Base-by-base conservation (phyloP, 1,284 basidiomycete genomes). In the Moesziomyces globuligerus region DNA sequence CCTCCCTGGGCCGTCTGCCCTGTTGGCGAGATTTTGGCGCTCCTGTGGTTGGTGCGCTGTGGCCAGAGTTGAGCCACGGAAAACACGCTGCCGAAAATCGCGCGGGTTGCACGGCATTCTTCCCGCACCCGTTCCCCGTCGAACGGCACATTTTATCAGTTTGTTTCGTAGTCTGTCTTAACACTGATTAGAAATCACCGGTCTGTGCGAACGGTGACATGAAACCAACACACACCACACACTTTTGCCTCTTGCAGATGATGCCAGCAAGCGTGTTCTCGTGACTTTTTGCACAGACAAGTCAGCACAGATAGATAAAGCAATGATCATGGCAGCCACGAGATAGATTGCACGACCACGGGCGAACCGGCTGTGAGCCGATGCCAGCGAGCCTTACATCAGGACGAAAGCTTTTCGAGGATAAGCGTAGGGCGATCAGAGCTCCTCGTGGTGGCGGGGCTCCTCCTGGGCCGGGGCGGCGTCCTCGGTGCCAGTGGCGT, bases 391-490 rank as follows among this genome's bases (percentile, higher is more conserved):
- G 15, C 15, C 4, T 34, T 32, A 21, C 40, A 21, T 11, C 5
- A 21, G 37, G 28, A 15, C 25, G 46, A 39, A 23, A 37, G n/a
- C 32, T 47, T 28, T 39, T 39, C n/a, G 34, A 29, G 32, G 26
- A 28, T 28, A 3, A 26, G 15, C 5, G 23, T 15, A 13, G 9
- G 6, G 25, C 7, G 37, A 34, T 70, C 38, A 71, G 36, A 71
- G 68, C 62, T 71, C 68, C 48, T 71, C 68, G 58, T 71, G 68
- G 68, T 62, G 62, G 20, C 47, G 53, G 26, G 52, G n/a, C n/a
- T n/a, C 56, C 50, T 62, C 66, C 37, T 64, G 40, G 21, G 53
- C 41, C 34, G 50, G 45, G 18, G 66, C 44, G 25, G 58, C 59
- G 36, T 59, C 26, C 39, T 65, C 61, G 40, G 53, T n/a, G 37